Evolutionary conservation across 495 filamentous ascomycete species (phyloP).

Genomic region (Aspergillus ostianus): DNA sequence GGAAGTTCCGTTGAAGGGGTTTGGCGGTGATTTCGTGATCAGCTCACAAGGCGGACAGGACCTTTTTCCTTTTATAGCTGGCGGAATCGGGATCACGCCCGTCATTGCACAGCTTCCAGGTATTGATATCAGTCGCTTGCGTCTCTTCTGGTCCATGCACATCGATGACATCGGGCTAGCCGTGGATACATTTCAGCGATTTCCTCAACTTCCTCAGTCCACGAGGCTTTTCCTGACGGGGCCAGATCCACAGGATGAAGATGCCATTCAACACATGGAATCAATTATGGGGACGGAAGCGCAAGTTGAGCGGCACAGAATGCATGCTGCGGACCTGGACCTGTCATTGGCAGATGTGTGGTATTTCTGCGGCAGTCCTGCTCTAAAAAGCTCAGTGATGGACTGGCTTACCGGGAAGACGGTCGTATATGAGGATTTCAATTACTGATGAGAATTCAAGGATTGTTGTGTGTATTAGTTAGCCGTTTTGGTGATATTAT

Average conservation of each 20-base stretch:
- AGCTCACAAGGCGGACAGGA: conserved; percentile 35
- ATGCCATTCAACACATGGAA: conserved; percentile 19
- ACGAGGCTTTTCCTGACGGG: conserved; percentile 64
- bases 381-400: conserved; percentile 54
- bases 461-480: not conserved
- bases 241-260: conserved; percentile 21
- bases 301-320: conserved; percentile 47
- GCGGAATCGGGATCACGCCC: conserved; percentile 80
- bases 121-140: conserved; percentile 44
- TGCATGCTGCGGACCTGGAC: conserved; percentile 55
- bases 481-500: not conserved
- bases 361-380: conserved; percentile 64
- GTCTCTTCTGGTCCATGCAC: conserved; percentile 66
- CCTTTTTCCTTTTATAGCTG: conserved; percentile 57
- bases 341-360: conserved; percentile 48
- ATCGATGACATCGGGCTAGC: conserved; percentile 61
- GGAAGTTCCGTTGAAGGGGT: conserved; percentile 65
- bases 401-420: conserved; percentile 63
- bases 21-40: conserved; percentile 68
- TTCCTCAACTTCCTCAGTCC: conserved; percentile 47
- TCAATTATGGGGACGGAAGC: conserved; percentile 38
- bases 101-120: conserved; percentile 60
- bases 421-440: conserved; percentile 68
- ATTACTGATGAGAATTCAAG: conserved; percentile 47
- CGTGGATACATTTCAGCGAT: conserved; percentile 53